Conservation (phyloP, 805 yeast genomes). For the Candida wancherniae region DNA sequence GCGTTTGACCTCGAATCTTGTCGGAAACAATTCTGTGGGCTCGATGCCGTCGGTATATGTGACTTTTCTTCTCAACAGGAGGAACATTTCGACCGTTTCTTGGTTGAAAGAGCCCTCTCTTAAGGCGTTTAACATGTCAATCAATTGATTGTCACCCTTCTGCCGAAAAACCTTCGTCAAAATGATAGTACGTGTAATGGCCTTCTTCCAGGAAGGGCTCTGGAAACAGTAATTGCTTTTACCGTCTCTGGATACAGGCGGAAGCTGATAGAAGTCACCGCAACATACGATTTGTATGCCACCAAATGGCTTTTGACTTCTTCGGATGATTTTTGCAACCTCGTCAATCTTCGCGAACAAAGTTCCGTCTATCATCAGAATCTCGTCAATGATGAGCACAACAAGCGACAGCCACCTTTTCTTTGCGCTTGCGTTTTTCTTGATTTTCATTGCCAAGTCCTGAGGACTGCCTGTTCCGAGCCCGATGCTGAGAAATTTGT, state of each 20-base stretch:
- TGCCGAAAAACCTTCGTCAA: conserved; percentile 70
- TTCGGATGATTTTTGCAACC: conserved; percentile 51
- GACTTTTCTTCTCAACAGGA: conserved; percentile 47
- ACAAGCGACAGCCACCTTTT: conserved; percentile 52
- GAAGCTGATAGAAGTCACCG: conserved; percentile 81
- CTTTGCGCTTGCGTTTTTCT: conserved; percentile 44
- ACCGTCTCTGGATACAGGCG: conserved; percentile 53
- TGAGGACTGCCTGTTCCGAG: conserved; percentile 53
- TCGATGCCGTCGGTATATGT: conserved; percentile 51
- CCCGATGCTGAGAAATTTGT: conserved; percentile 76
- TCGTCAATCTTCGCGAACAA: conserved; percentile 59
- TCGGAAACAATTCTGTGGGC: conserved; percentile 73
- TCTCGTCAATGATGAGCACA: conserved; percentile 71
- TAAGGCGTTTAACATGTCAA: conserved; percentile 71
- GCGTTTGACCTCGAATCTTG: conserved; percentile 63
- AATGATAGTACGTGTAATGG: conserved; percentile 54
- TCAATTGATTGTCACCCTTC: conserved; percentile 64
- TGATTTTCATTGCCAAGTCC: conserved; percentile 47
- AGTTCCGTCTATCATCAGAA: conserved; percentile 74
- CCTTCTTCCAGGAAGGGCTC: conserved; percentile 53
- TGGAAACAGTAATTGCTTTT: conserved; percentile 57
- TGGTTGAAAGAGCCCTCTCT: conserved; percentile 56
- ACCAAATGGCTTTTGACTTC: conserved; percentile 56
- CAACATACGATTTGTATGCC: conserved; percentile 72
- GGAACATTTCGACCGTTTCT: conserved; percentile 47